These are phyloP conservation scores for Paecilomyces sp. DNA, from an alignment of 2,329 filamentous ascomycete species.

Conservation along the genomic window DNA sequence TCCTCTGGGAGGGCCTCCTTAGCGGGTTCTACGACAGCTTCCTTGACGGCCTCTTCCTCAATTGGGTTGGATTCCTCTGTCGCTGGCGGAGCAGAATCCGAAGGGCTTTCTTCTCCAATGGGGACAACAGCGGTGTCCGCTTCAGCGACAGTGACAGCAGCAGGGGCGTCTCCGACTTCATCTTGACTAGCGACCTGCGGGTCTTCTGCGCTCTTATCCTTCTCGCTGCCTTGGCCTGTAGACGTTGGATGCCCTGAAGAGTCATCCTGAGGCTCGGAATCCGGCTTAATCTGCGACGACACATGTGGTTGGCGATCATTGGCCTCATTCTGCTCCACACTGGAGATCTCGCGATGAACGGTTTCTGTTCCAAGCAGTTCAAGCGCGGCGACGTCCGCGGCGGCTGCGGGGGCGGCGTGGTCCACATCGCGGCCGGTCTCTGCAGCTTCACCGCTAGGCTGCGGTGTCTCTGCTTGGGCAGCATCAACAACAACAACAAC, in stretches of 20 bases:
- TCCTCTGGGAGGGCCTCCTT: background rate
- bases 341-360: background rate
- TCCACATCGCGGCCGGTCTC: background rate
- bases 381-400: constrained; percentile 1
- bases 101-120: background rate
- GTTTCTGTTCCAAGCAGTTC: background rate
- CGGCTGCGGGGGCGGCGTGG: background rate
- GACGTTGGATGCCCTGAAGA: background rate
- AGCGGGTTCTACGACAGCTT: background rate
- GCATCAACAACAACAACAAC: background rate
- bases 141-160: background rate
- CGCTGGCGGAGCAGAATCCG: background rate
- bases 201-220: background rate
- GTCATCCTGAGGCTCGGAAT: background rate
- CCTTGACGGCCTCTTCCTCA: background rate
- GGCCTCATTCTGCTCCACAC: constrained; percentile 5
- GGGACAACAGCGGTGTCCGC: background rate
- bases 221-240: background rate
- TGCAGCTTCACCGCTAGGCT: background rate
- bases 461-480: background rate
- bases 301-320: constrained; percentile 8
- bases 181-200: background rate
- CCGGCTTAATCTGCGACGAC: constrained; percentile 1
- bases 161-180: background rate
- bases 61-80: background rate